Conservation (phyloP, 805 yeast genomes). For the Suhomyces sp. region DNA sequence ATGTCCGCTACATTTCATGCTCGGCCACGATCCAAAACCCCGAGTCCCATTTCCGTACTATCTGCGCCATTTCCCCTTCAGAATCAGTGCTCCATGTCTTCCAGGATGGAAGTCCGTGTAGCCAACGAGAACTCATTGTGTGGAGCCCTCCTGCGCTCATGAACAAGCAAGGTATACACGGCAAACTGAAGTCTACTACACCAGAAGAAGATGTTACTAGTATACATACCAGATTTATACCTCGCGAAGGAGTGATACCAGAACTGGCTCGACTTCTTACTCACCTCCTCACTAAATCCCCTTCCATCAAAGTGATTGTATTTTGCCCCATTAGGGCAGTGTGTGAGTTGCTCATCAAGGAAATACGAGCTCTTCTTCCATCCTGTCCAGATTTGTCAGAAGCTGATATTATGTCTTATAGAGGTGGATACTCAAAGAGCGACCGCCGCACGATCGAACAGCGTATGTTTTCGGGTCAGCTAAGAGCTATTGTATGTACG, state of each 20-base stretch:
- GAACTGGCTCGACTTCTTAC: constrained; percentile 77
- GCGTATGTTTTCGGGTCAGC: constrained; percentile 84
- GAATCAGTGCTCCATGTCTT: constrained; percentile 54
- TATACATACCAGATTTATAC: constrained; percentile 17
- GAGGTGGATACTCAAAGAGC: constrained; percentile 89
- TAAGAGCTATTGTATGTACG: constrained; percentile 87
- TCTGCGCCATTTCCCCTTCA: constrained; percentile 59
- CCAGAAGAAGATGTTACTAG: neutral
- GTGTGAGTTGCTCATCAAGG: constrained; percentile 86
- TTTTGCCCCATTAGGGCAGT: constrained; percentile 84
- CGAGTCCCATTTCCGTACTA: constrained; percentile 59
- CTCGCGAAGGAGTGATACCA: constrained; percentile 63
- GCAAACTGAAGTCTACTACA: neutral
- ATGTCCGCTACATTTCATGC: constrained; percentile 74
- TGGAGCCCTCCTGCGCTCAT: constrained; percentile 79
- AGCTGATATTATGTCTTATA: constrained; percentile 79
- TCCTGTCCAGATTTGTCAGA: constrained; percentile 30
- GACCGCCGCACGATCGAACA: constrained; percentile 86
- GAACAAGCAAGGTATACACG: constrained; percentile 49
- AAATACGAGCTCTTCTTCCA: constrained; percentile 49
- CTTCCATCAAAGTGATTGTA: constrained; percentile 75
- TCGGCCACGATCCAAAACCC: constrained; percentile 91
- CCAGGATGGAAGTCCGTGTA: constrained; percentile 88
- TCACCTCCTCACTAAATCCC: constrained; percentile 51
- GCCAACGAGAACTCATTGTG: constrained; percentile 67